Evolutionary conservation across 2,329 filamentous ascomycete species (phyloP).

Genomic region (Tolypocladium inflatum): DNA sequence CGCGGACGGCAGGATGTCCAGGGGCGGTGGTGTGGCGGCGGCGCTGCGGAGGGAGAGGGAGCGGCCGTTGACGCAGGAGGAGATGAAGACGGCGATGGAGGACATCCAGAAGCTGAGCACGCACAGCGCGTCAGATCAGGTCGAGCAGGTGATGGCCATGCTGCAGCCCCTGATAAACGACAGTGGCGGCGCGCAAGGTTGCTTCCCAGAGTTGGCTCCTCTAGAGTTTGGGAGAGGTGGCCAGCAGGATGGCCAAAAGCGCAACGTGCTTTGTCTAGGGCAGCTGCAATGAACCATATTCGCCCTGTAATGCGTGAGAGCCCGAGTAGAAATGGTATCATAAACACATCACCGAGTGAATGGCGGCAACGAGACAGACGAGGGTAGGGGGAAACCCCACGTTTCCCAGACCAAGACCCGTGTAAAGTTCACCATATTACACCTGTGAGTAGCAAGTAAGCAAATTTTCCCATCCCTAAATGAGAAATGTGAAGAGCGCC

Average conservation of each 20-base stretch:
- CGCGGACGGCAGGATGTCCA: neutral
- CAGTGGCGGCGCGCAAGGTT: neutral
- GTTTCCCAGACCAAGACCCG: neutral
- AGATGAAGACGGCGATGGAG: slow-evolving; percentile 12
- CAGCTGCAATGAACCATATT: neutral
- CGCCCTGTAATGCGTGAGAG: neutral
- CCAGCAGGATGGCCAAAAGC: neutral
- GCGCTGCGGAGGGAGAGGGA: slow-evolving; percentile 16
- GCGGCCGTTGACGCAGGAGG: slow-evolving; percentile 15
- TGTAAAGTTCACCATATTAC: neutral
- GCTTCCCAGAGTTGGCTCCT: slow-evolving; percentile 8
- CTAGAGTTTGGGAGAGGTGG: slow-evolving; percentile 10
- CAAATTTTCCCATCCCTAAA: neutral
- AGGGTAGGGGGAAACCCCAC: neutral
- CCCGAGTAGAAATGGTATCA: neutral
- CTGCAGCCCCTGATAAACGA: slow-evolving; percentile 11
- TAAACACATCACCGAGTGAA: no score
- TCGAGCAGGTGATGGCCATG: slow-evolving; percentile 14
- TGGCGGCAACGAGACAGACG: neutral
- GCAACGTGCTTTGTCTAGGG: slow-evolving; percentile 7
- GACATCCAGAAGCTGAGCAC: slow-evolving; percentile 15
- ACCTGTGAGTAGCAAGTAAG: neutral
- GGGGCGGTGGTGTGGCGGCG: slow-evolving; percentile 8
- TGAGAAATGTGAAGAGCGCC: neutral
- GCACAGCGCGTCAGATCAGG: slow-evolving; percentile 9